Evolutionary conservation across 768 basidiomycete species (phyloP).

Genomic region (Mycena maculata): DNA sequence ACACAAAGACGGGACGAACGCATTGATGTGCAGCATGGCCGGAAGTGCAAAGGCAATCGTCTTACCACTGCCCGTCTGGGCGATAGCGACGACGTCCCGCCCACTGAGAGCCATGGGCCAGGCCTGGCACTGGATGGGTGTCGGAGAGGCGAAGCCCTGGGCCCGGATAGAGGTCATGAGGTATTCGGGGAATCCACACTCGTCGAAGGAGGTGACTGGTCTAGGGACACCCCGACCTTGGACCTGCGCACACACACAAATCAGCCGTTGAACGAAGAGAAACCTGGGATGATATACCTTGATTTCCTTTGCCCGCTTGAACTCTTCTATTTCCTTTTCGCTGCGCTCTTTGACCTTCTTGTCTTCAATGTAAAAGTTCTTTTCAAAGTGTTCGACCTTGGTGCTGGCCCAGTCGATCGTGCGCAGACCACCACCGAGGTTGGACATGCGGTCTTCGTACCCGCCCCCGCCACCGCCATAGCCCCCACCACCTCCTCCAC

Average conservation of each 20-base stretch:
- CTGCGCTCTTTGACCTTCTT: constrained; percentile 80
- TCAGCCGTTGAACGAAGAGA: constrained; percentile 2
- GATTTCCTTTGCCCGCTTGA: constrained; percentile 86
- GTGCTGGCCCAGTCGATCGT: constrained; percentile 86
- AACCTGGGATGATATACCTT: constrained; percentile 60
- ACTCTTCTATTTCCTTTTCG: constrained; percentile 91
- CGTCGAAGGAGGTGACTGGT: constrained; percentile 92
- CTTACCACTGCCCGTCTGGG: constrained; percentile 98
- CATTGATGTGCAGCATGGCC: constrained; percentile 99
- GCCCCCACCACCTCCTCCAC: constrained; percentile 53
- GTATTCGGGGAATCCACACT: constrained; percentile 96
- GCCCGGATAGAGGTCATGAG: constrained; percentile 93
- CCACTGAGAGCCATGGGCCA: constrained; percentile 99
- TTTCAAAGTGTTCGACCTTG: constrained; percentile 89
- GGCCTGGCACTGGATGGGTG: constrained; percentile 97
- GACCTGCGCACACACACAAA: constrained; percentile 67
- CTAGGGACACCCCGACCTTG: constrained; percentile 90
- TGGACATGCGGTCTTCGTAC: constrained; percentile 79
- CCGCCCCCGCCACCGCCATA: constrained; percentile 63
- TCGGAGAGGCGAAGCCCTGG: constrained; percentile 91
- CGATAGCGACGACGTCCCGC: constrained; percentile 94
- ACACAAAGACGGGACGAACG: constrained; percentile 63
- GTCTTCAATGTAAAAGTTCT: constrained; percentile 97
- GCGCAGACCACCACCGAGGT: constrained; percentile 84
- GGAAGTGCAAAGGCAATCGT: constrained; percentile 98